Evolutionary conservation across 2,329 filamentous ascomycete genomes (phyloP).

Genomic region (Pseudocercospora musae): DNA sequence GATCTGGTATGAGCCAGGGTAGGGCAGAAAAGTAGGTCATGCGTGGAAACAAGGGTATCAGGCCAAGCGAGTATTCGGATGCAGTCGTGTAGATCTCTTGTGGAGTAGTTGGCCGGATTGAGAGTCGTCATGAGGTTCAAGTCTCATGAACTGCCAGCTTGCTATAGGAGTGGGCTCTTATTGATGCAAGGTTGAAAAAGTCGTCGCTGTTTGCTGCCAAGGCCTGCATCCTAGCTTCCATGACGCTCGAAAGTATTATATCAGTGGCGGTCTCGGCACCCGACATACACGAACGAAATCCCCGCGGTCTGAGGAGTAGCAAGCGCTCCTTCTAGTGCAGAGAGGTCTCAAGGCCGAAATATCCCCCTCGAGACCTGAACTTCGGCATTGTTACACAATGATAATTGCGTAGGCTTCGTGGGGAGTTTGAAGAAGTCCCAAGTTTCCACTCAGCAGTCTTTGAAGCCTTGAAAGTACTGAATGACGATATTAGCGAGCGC

Average conservation of each 20-base stretch:
- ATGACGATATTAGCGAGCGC: slow-evolving; percentile 3
- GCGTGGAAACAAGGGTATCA: neutral
- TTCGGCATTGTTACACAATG: neutral
- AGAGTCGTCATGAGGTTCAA: neutral
- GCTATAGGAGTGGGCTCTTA: neutral
- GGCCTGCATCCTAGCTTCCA: neutral
- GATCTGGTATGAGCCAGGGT: neutral
- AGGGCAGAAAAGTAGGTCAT: neutral
- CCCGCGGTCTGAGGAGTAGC: neutral
- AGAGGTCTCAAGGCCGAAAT: no score
- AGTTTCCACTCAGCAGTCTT: slow-evolving; percentile 5
- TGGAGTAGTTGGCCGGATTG: neutral
- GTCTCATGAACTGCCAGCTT: neutral
- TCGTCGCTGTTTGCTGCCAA: neutral
- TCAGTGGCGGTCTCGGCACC: neutral
- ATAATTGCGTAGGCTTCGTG: neutral
- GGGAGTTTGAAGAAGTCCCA: neutral
- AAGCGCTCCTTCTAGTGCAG: neutral
- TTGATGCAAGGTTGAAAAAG: neutral
- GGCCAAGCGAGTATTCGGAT: neutral
- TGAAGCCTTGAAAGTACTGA: slow-evolving; percentile 39
- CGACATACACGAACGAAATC: neutral
- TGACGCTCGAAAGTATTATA: neutral
- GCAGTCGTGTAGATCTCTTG: neutral
- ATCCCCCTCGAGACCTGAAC: no score